phyloP scores from a whole-genome alignment of 2,329 filamentous ascomycete genomes.

The Ascochyta viciae-villosae region DNA sequence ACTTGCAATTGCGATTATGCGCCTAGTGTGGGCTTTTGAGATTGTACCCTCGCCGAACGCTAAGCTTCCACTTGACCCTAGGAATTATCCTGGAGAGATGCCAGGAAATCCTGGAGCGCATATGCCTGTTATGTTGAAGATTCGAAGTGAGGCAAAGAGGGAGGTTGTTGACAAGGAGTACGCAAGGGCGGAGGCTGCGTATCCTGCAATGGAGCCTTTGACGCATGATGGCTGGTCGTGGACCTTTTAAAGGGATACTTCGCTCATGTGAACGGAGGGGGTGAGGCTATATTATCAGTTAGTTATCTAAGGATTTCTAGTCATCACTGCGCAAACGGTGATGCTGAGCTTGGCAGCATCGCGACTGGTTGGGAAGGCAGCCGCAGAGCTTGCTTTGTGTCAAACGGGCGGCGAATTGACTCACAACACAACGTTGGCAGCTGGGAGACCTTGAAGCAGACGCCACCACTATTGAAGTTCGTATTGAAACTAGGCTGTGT shows the following conservation, averaged over 20 bases:
- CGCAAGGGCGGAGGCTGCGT: too few species aligned
- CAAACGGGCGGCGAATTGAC: background rate
- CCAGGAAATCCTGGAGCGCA: conserved; percentile 17
- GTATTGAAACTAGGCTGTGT: background rate
- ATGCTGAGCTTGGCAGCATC: too few species aligned
- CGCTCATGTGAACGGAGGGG: too few species aligned
- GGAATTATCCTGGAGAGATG: conserved; percentile 13
- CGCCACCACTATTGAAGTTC: background rate
- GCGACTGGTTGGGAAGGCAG: too few species aligned
- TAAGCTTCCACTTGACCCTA: conserved; percentile 1
- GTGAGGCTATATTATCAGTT: too few species aligned
- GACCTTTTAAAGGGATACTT: too few species aligned
- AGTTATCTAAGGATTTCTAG: too few species aligned
- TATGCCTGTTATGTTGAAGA: conserved; percentile 23
- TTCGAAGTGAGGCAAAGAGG: conserved; percentile 23
- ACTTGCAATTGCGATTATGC: conserved; percentile 34
- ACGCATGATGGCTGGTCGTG: too few species aligned
- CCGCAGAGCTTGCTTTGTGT: too few species aligned
- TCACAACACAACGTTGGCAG: conserved; percentile 3
- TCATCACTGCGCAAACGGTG: too few species aligned
- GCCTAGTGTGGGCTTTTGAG: conserved; percentile 40
- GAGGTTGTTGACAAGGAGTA: background rate
- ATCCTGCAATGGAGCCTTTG: too few species aligned
- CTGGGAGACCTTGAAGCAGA: background rate
- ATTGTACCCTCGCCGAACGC: conserved; percentile 11